Conservation (phyloP, 768 basidiomycete species). For the Leccinum ochraceum region DNA sequence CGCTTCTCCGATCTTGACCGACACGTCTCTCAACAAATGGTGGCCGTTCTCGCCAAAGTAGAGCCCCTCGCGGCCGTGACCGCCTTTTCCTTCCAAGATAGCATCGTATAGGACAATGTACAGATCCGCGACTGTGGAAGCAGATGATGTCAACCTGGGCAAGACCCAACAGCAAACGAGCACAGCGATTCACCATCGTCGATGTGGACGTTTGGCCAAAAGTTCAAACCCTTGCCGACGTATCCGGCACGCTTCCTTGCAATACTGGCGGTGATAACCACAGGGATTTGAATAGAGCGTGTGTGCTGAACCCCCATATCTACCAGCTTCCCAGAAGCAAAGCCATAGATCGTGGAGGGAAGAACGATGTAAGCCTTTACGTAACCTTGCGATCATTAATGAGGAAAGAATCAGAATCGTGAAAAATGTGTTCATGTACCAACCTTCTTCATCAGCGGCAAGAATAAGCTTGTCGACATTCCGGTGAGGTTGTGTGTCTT, state of each 20-base stretch:
- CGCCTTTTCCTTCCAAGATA: slow-evolving; percentile 20
- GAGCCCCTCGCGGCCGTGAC: slow-evolving; percentile 44
- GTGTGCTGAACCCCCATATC: slow-evolving; percentile 46
- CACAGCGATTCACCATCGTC: slow-evolving; percentile 38
- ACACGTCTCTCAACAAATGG: slow-evolving; percentile 46
- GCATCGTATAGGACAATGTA: slow-evolving; percentile 48
- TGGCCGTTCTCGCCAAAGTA: slow-evolving; percentile 59
- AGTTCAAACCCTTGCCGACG: slow-evolving; percentile 58
- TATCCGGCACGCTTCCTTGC: slow-evolving; percentile 55
- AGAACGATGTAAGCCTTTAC: slow-evolving; percentile 44
- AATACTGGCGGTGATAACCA: slow-evolving; percentile 43
- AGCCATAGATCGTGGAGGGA: slow-evolving; percentile 62
- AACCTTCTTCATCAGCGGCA: slow-evolving; percentile 51
- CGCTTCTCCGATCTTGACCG: slow-evolving; percentile 41
- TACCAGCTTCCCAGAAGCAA: slow-evolving; percentile 49
- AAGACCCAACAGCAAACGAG: neutral
- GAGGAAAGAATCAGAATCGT: neutral
- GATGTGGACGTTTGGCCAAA: slow-evolving; percentile 63
- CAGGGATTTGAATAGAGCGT: slow-evolving; percentile 58
- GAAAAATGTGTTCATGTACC: too few relatives aligned
- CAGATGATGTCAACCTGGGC: neutral
- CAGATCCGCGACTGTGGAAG: slow-evolving; percentile 35
- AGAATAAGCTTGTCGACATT: slow-evolving; percentile 49
- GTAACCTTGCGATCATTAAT: slow-evolving; percentile 18
- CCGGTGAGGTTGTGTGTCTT: slow-evolving; percentile 48